Evolutionary conservation across 768 basidiomycete genomes (phyloP).

Genomic region (Trametopsis cervina): DNA sequence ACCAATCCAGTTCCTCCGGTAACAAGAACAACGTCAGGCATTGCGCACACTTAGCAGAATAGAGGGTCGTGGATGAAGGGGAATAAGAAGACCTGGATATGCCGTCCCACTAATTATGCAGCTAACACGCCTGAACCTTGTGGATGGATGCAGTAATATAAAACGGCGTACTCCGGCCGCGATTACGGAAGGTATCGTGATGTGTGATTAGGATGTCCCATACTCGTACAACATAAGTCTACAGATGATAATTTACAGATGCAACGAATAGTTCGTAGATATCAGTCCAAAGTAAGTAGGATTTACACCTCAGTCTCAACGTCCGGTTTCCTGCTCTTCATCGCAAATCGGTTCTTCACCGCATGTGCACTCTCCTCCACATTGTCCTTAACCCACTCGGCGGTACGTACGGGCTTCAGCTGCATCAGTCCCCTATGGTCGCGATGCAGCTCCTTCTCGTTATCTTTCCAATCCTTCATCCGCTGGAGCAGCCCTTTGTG

Average conservation of each 20-base stretch:
- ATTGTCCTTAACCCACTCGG: constrained; percentile 48
- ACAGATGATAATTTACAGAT: too few species aligned
- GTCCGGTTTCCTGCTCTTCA: constrained; percentile 27
- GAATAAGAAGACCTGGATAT: neutral
- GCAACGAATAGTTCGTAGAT: too few species aligned
- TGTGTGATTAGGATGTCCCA: too few species aligned
- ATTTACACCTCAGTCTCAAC: constrained; percentile 26
- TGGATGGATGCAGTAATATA: too few species aligned
- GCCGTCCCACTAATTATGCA: too few species aligned
- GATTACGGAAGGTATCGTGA: too few species aligned
- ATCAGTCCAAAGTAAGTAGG: too few species aligned
- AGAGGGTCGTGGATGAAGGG: neutral
- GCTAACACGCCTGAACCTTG: too few species aligned
- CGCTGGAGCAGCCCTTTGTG: constrained; percentile 23
- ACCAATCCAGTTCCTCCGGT: constrained; percentile 86
- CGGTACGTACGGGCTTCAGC: constrained; percentile 46
- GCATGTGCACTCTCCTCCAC: constrained; percentile 37
- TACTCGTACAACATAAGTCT: too few species aligned
- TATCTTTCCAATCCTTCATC: constrained; percentile 36
- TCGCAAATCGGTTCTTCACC: constrained; percentile 30
- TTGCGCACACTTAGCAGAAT: neutral
- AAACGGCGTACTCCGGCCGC: too few species aligned
- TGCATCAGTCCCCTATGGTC: constrained; percentile 63
- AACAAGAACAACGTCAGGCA: constrained; percentile 54
- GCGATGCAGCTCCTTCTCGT: constrained; percentile 37